Conservation (phyloP, 768 basidiomycete genomes). For the Rhodotorula paludigena region DNA sequence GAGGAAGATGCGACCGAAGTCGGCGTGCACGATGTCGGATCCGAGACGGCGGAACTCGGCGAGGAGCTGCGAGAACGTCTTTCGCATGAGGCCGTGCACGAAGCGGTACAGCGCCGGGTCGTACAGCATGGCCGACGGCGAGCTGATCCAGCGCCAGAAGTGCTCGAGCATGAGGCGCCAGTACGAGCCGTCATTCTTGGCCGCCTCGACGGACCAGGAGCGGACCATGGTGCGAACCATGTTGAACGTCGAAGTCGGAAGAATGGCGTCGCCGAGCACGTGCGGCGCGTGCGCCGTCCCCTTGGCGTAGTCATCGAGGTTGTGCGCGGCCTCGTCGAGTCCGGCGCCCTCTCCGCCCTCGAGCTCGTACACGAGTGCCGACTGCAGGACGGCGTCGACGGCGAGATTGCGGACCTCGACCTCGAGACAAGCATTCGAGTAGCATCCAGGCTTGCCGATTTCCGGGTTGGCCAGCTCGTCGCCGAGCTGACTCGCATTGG, state of each 20-base stretch:
- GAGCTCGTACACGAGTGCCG: conserved; percentile 89
- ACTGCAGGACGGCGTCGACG: conserved; percentile 88
- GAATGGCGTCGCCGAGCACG: conserved; percentile 79
- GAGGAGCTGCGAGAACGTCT: conserved; percentile 92
- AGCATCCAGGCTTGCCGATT: conserved; percentile 75
- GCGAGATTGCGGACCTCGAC: conserved; percentile 85
- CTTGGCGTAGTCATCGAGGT: conserved; percentile 78
- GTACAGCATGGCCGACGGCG: conserved; percentile 75
- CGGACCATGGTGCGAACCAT: conserved; percentile 84
- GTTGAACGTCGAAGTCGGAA: conserved; percentile 79
- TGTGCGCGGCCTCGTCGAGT: conserved; percentile 84
- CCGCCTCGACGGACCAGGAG: conserved; percentile 74
- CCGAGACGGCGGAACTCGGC: conserved; percentile 95
- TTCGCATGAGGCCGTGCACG: conserved; percentile 90
- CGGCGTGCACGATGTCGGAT: conserved; percentile 85
- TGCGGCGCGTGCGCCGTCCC: conserved; percentile 58
- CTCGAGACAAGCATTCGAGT: conserved; percentile 87
- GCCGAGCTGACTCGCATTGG: conserved; percentile 56
- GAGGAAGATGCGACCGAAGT: conserved; percentile 82
- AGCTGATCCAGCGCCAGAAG: conserved; percentile 96
- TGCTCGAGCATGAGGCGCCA: conserved; percentile 62
- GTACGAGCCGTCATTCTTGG: conserved; percentile 53
- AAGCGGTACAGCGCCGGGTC: conserved; percentile 91
- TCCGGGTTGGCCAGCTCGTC: conserved; percentile 75
- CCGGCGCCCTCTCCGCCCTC: conserved; percentile 64